Evolutionary conservation across 129 eudicot species (phyloP).

Genomic region (Arctium lappa): DNA sequence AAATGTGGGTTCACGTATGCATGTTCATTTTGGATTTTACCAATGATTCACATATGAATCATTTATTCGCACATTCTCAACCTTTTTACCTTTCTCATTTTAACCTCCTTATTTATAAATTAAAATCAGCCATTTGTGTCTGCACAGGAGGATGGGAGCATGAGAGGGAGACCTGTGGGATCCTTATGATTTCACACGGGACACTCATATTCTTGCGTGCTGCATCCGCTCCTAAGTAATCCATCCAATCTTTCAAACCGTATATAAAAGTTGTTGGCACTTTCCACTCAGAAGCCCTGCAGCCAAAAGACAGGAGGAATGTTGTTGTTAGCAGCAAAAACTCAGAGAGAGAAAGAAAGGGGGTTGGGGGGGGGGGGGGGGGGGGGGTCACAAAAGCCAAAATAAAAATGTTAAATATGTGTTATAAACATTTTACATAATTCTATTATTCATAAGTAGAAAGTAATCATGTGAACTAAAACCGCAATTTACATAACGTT

Average conservation of each 20-base stretch:
- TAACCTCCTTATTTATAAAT: not conserved
- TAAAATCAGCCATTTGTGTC: not conserved
- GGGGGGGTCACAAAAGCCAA: not conserved
- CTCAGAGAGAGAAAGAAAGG: too few species aligned
- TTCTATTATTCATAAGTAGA: not conserved
- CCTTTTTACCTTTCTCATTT: not conserved
- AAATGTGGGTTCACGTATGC: not conserved
- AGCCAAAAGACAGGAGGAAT: slow-evolving; percentile 14
- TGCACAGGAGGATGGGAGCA: not conserved
- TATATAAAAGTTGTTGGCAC: slow-evolving; percentile 93
- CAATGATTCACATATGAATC: not conserved
- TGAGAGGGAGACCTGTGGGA: slow-evolving; percentile 67
- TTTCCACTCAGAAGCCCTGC: slow-evolving; percentile 91
- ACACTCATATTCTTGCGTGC: slow-evolving; percentile 85
- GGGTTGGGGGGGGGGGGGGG: too few species aligned
- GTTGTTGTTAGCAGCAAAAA: not conserved
- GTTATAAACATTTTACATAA: not conserved
- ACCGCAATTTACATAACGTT: not conserved
- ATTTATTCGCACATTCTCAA: not conserved
- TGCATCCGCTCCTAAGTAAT: slow-evolving; percentile 80
- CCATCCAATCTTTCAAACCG: slow-evolving; percentile 92
- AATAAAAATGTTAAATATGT: not conserved
- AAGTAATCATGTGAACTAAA: not conserved
- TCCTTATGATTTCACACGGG: slow-evolving; percentile 87
- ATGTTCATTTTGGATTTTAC: not conserved